A percentile compares a stretch with the other conserved stretches of the same genome.
Conservation (phyloP, 148 eudicot genomes). For the Pharnaceum exiguum region DNA sequence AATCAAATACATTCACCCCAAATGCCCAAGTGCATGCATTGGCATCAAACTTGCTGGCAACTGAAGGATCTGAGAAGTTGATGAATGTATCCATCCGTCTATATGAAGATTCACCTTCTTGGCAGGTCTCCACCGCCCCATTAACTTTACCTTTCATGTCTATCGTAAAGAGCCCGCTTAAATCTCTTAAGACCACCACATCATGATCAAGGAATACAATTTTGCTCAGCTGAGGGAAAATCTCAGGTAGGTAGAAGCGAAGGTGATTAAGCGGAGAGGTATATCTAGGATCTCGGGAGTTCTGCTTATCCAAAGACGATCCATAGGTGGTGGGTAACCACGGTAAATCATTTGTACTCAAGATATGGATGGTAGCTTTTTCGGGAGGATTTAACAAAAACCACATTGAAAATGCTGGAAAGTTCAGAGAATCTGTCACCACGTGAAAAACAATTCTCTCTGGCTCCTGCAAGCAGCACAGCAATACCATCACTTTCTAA, state of each 20-base stretch:
- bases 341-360: conserved; percentile 50
- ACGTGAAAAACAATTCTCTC: conserved; percentile 80
- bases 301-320: conserved; percentile 35
- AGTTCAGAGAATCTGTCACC: conserved; percentile 83
- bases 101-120: conserved; percentile 50
- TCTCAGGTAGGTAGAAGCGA: conserved; percentile 82
- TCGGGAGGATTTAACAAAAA: conserved; percentile 77
- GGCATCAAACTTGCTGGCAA: conserved; percentile 49
- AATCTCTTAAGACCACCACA: conserved; percentile 84
- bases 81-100: conserved; percentile 64
- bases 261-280: conserved; percentile 86
- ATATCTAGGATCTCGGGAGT: conserved; percentile 68
- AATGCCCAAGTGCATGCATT: conserved; percentile 94
- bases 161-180: conserved; percentile 60
- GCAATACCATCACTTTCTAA: conserved; percentile 9
- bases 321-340: conserved; percentile 39
- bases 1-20: conserved; percentile 94
- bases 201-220: conserved; percentile 93
- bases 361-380: conserved; percentile 69
- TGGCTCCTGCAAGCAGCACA: conserved; percentile 59
- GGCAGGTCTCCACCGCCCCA: conserved; percentile 90
- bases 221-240: conserved; percentile 73
- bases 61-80: conserved; percentile 74
- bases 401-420: conserved; percentile 90
- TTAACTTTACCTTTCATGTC: conserved; percentile 78